These are phyloP conservation scores for Cercophora newfieldiana DNA, from an alignment of 495 filamentous ascomycete genomes.

Conservation along the genomic window DNA sequence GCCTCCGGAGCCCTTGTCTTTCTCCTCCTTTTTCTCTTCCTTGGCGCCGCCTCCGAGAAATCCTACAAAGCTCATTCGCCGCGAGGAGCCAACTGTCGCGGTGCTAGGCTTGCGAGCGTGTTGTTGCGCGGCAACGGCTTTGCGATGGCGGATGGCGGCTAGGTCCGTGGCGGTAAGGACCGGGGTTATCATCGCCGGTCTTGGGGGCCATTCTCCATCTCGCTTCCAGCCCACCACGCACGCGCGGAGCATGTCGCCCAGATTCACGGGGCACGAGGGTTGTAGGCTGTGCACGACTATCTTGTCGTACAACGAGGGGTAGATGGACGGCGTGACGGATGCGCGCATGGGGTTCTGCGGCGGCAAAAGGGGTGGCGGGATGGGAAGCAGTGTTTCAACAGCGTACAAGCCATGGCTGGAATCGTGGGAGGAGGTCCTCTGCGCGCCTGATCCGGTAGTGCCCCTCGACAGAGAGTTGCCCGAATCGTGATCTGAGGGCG, in stretches of 20 bases:
- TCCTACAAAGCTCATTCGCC: constrained; percentile 32
- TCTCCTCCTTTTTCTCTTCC: background rate
- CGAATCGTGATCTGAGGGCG: constrained; percentile 26
- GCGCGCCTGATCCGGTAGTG: constrained; percentile 3
- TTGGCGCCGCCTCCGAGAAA: constrained; percentile 24
- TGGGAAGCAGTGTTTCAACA: constrained; percentile 55
- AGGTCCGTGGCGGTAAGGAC: constrained; percentile 30
- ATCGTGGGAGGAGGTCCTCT: constrained; percentile 22
- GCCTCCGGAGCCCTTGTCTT: constrained; percentile 18
- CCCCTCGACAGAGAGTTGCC: constrained; percentile 8
- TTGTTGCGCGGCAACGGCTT: constrained; percentile 26
- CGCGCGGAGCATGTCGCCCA: constrained; percentile 73
- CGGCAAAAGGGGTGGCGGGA: constrained; percentile 67
- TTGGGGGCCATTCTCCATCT: constrained; percentile 93
- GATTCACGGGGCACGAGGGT: constrained; percentile 83
- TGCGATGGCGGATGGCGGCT: constrained; percentile 39
- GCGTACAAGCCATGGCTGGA: constrained; percentile 31
- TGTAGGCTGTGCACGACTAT: constrained; percentile 74
- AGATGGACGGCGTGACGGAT: constrained; percentile 68
- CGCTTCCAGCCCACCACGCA: constrained; percentile 91
- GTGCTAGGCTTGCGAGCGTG: constrained; percentile 27
- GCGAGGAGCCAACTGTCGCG: constrained; percentile 12
- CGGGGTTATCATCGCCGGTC: constrained; percentile 40
- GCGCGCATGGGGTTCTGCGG: constrained; percentile 67
- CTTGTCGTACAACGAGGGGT: constrained; percentile 85